Evolutionary conservation across 1,139 yeast genomes (phyloP).

Genomic region (Blastobotrys apis): DNA sequence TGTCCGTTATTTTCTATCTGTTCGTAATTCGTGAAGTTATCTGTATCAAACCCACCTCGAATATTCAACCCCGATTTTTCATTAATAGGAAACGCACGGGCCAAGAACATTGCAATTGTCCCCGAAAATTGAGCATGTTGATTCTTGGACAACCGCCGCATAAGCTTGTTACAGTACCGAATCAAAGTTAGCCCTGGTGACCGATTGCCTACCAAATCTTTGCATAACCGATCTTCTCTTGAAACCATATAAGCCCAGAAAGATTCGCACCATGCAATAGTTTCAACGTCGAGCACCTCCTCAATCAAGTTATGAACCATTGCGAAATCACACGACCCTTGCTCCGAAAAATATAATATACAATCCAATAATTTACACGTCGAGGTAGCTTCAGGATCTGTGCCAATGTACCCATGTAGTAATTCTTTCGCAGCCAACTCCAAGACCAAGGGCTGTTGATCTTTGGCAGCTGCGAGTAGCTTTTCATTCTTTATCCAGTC

Average conservation of each 20-base stretch:
- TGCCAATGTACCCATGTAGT: slow-evolving; percentile 10
- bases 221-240: slow-evolving; percentile 29
- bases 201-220: slow-evolving; percentile 31
- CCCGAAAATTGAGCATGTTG: slow-evolving; percentile 39
- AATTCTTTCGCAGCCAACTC: slow-evolving; percentile 12
- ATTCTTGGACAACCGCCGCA: slow-evolving; percentile 36
- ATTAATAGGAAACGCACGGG: slow-evolving; percentile 37
- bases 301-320: slow-evolving; percentile 32
- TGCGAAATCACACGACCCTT: slow-evolving; percentile 22
- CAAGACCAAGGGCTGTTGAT: slow-evolving; percentile 3
- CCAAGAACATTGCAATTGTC: slow-evolving; percentile 36
- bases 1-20: slow-evolving; percentile 6
- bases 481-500: too few species aligned
- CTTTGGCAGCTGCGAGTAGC: too few species aligned
- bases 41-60: slow-evolving; percentile 37
- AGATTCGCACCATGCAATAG: slow-evolving; percentile 34
- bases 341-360: slow-evolving; percentile 4
- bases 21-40: slow-evolving; percentile 34
- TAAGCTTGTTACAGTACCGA: slow-evolving; percentile 37
- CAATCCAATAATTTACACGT: slow-evolving; percentile 7
- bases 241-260: slow-evolving; percentile 38
- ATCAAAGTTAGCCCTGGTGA: slow-evolving; percentile 39
- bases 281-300: slow-evolving; percentile 36
- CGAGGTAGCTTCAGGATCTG: background rate
- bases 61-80: slow-evolving; percentile 40